phyloP scores from a whole-genome alignment of 306 rosid genomes.

The Argentina anserina region DNA sequence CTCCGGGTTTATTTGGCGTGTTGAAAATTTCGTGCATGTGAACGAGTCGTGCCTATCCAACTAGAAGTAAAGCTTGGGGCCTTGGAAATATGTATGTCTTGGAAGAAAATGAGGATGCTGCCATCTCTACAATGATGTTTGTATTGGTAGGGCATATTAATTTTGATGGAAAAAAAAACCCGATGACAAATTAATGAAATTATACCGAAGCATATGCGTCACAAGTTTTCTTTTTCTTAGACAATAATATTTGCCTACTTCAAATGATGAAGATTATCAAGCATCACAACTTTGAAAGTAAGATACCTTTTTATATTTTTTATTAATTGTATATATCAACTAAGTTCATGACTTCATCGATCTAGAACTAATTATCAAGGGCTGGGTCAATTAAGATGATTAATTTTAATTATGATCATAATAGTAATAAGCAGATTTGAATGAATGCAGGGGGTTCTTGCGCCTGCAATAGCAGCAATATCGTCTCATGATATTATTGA shows the following conservation, averaged over 20 bases:
- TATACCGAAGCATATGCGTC: neutral
- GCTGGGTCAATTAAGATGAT: neutral
- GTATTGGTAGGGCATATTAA: neutral
- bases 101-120: neutral
- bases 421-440: neutral
- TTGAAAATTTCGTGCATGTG: neutral
- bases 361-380: neutral
- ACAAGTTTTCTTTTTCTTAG: neutral
- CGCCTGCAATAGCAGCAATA: neutral
- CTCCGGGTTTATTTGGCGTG: conserved; percentile 10
- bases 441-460: neutral
- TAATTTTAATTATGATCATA: too few species aligned
- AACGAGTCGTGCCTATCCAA: neutral
- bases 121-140: neutral
- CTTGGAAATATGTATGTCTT: neutral
- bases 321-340: too few species aligned
- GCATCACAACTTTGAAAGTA: neutral
- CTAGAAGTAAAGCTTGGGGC: neutral
- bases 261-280: neutral
- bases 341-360: neutral
- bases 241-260: neutral
- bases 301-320: neutral
- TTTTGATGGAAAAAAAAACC: neutral
- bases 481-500: neutral
- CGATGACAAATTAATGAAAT: neutral